Evolutionary conservation across 2,329 filamentous ascomycete genomes (phyloP).

Genomic region (Colletotrichum neosansevieriae): DNA sequence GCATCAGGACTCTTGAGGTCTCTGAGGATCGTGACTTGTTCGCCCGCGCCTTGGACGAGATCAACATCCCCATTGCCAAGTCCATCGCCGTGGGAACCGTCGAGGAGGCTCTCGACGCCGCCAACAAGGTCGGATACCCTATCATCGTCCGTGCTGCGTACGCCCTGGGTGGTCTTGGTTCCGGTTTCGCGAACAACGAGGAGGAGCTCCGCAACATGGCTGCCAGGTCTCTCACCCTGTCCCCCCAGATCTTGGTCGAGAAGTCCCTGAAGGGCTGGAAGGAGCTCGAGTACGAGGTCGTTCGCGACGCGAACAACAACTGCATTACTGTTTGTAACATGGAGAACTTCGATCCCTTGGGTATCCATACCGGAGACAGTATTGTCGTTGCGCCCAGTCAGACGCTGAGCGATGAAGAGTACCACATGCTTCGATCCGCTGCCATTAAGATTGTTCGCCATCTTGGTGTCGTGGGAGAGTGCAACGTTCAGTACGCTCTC

Average conservation of each 20-base stretch:
- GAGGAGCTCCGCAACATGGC: constrained; percentile 96
- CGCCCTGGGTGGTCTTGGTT: constrained; percentile 94
- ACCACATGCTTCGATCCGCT: constrained; percentile 98
- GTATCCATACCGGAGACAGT: constrained; percentile 98
- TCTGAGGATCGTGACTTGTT: constrained; percentile 97
- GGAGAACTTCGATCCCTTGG: constrained; percentile 97
- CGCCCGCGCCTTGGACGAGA: constrained; percentile 94
- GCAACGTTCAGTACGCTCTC: constrained; percentile 88
- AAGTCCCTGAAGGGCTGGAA: constrained; percentile 99
- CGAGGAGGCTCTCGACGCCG: constrained; percentile 91
- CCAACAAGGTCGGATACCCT: constrained; percentile 89
- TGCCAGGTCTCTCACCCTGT: constrained; percentile 90
- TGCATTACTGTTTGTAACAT: constrained; percentile 60
- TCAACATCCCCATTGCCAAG: constrained; percentile 96
- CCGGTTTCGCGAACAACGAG: constrained; percentile 93
- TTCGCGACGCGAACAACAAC: constrained; percentile 97
- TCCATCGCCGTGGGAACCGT: constrained; percentile 92
- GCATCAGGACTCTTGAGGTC: constrained; percentile 92
- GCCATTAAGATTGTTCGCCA: constrained; percentile 99
- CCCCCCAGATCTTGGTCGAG: constrained; percentile 96
- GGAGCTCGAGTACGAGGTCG: constrained; percentile 98
- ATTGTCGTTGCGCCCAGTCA: constrained; percentile 98
- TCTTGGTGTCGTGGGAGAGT: constrained; percentile 96
- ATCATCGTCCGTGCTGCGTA: constrained; percentile 98
- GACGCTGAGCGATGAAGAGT: constrained; percentile 97